Evolutionary conservation across 1,139 yeast species (phyloP).

Genomic region (Geotrichum phurueaensis): DNA sequence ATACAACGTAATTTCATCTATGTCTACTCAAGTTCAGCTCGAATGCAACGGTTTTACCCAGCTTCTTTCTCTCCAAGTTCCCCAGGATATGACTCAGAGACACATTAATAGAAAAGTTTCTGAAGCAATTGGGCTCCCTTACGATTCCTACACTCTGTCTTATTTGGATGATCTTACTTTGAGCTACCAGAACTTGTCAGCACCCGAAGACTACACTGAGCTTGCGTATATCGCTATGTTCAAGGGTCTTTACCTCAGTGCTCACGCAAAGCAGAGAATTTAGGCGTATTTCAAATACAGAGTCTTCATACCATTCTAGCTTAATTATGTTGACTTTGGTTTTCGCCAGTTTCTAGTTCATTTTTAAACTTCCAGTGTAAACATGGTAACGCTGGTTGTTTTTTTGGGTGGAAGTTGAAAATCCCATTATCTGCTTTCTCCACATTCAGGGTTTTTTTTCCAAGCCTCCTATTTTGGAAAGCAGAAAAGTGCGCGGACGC

Average conservation of each 20-base stretch:
- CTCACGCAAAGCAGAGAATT: not conserved
- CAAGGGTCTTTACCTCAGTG: conserved; percentile 1
- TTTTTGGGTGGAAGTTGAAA: too few relatives aligned
- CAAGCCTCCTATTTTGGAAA: too few relatives aligned
- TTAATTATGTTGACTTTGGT: not conserved
- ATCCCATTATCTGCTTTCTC: too few relatives aligned
- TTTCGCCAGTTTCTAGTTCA: not conserved
- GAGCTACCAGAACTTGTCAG: not conserved
- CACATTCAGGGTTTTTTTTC: too few relatives aligned
- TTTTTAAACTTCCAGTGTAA: not conserved
- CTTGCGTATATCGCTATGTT: conserved; percentile 9
- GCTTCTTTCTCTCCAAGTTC: conserved; percentile 3
- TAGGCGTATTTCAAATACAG: not conserved
- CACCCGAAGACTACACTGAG: conserved; percentile 5
- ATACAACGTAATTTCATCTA: not conserved
- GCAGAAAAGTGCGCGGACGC: too few relatives aligned
- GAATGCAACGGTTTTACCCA: conserved; percentile 6
- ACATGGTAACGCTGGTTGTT: not conserved
- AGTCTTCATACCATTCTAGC: not conserved
- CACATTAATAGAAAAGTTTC: conserved; percentile 1
- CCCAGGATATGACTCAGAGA: conserved; percentile 8
- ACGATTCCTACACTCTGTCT: conserved; percentile 1
- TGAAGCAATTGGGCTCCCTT: conserved; percentile 6
- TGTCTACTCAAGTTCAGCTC: conserved; percentile 2
- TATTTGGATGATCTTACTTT: conserved; percentile 5